A percentile compares a stretch with the other conserved stretches of the same genome.
These are phyloP conservation scores for Cajanus cajan DNA, from an alignment of 306 rosid species.

Conservation along the genomic window DNA sequence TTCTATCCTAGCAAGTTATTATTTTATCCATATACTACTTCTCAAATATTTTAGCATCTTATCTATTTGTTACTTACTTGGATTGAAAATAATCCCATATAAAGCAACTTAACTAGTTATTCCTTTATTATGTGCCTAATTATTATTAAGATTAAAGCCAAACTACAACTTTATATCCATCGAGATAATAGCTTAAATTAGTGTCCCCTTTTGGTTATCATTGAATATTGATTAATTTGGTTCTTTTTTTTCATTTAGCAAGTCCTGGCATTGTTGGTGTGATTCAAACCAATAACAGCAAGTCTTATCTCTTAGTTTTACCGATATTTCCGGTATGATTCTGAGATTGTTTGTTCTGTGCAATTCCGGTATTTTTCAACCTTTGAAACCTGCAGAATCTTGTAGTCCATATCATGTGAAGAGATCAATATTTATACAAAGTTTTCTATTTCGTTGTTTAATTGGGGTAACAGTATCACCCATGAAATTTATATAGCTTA, in stretches of 20 bases:
- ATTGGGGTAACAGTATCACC: background rate
- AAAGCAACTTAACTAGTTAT: background rate
- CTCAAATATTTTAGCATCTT: background rate
- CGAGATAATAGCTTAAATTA: background rate
- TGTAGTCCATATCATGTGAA: conserved; percentile 5
- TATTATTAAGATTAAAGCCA: background rate
- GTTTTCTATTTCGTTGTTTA: background rate
- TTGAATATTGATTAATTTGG: background rate
- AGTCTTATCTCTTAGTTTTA: conserved; percentile 19
- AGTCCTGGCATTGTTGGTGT: background rate
- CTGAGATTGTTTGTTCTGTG: background rate
- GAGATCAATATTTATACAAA: background rate
- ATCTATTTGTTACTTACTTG: background rate
- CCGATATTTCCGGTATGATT: background rate
- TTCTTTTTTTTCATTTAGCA: background rate
- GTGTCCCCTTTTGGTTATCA: background rate
- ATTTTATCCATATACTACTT: background rate
- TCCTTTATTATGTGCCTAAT: background rate
- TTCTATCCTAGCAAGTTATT: background rate
- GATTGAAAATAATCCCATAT: background rate
- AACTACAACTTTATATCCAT: background rate
- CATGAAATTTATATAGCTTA: background rate
- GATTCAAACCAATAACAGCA: conserved; percentile 12
- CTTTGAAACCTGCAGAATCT: background rate
- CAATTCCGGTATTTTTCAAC: background rate